A percentile compares a stretch with the other conserved stretches of the same genome.
Evolutionary conservation across 1,284 basidiomycete genomes (phyloP).

Genomic region (Phellinidium pouzarii): DNA sequence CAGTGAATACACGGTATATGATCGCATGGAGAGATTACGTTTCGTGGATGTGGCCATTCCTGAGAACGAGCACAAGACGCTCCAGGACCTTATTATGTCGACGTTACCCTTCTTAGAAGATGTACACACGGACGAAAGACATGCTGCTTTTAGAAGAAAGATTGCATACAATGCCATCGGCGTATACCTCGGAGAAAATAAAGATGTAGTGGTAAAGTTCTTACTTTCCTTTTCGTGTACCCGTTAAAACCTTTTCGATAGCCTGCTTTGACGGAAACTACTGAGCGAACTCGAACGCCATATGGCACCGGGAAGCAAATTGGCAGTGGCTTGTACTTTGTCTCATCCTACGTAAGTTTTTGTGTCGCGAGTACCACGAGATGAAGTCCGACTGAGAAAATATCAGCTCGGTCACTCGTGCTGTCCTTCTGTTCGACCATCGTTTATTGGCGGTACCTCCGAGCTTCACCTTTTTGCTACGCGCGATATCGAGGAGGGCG

Average conservation of each 20-base stretch:
- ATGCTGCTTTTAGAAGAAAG: constrained; percentile 57
- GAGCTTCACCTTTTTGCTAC: constrained; percentile 63
- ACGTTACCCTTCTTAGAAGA: constrained; percentile 67
- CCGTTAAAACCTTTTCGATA: not conserved
- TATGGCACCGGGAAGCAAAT: constrained; percentile 66
- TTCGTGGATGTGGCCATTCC: constrained; percentile 47
- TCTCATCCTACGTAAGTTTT: constrained; percentile 62
- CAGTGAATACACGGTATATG: constrained; percentile 53
- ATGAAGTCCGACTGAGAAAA: not conserved
- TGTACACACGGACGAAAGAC: constrained; percentile 56
- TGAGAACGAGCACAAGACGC: constrained; percentile 44
- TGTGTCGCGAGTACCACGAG: not conserved
- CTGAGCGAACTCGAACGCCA: constrained; percentile 67
- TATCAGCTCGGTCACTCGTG: constrained; percentile 62
- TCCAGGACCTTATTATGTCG: constrained; percentile 49
- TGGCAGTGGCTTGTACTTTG: constrained; percentile 63
- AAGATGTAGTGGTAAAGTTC: constrained; percentile 50
- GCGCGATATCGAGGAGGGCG: constrained; percentile 59
- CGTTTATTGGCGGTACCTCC: constrained; percentile 53
- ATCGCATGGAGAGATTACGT: constrained; percentile 68
- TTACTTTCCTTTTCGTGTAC: not conserved
- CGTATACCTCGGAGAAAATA: constrained; percentile 51
- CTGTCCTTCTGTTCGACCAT: constrained; percentile 52
- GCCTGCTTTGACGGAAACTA: constrained; percentile 52
- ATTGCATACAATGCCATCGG: constrained; percentile 73